These are phyloP conservation scores for Nidula niveotomentosa DNA, from an alignment of 1,284 basidiomycete genomes.

Conservation along the genomic window DNA sequence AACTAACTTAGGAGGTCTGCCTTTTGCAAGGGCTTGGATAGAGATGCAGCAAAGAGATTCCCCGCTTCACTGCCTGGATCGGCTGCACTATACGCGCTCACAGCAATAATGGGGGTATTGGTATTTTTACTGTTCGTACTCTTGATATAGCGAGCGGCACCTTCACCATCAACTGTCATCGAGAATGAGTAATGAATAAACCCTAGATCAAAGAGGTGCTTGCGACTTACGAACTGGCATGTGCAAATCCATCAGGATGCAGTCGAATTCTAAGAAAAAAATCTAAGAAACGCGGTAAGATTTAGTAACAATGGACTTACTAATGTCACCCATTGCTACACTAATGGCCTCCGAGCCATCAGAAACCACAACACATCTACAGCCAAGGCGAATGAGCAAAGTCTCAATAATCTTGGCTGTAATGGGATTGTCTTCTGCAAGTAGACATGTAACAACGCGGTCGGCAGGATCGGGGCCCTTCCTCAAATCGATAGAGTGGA, in stretches of 20 bases:
- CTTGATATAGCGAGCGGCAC: slow-evolving; percentile 91
- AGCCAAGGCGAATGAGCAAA: slow-evolving; percentile 87
- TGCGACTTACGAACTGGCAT: slow-evolving; percentile 80
- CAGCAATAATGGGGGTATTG: slow-evolving; percentile 88
- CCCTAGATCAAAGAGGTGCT: not conserved
- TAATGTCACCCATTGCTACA: slow-evolving; percentile 95
- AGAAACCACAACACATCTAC: slow-evolving; percentile 90
- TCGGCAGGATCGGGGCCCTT: slow-evolving; percentile 72
- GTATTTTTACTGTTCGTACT: slow-evolving; percentile 92
- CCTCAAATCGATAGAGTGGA: slow-evolving; percentile 74
- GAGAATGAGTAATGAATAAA: not conserved
- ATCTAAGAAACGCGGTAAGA: slow-evolving; percentile 14
- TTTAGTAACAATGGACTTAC: slow-evolving; percentile 43
- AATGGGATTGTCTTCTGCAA: slow-evolving; percentile 98
- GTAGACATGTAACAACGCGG: slow-evolving; percentile 84
- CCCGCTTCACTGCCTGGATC: slow-evolving; percentile 62
- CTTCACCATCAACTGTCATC: slow-evolving; percentile 80
- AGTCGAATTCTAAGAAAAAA: slow-evolving; percentile 70
- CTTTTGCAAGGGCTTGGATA: slow-evolving; percentile 89
- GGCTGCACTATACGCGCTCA: slow-evolving; percentile 78
- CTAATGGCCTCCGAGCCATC: slow-evolving; percentile 97
- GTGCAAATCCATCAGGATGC: slow-evolving; percentile 87
- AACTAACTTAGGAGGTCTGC: slow-evolving; percentile 65
- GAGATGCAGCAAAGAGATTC: slow-evolving; percentile 82
- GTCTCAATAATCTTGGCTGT: slow-evolving; percentile 96